A percentile compares a stretch with the other conserved stretches of the same genome.
Evolutionary conservation across 768 basidiomycete genomes (phyloP).

Genomic region (Mycena filopes): DNA sequence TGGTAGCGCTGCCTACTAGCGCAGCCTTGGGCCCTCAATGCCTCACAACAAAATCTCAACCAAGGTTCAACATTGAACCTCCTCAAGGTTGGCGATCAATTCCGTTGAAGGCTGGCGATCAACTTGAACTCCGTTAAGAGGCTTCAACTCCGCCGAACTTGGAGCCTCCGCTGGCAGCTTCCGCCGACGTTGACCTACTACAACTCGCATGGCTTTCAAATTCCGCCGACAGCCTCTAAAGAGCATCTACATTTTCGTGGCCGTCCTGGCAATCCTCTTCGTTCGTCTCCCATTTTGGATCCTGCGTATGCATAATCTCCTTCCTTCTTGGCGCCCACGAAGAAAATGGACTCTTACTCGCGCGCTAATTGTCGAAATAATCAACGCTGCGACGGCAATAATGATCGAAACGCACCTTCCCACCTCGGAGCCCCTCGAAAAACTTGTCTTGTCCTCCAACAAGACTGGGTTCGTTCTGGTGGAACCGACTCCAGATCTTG

Average conservation of each 20-base stretch:
- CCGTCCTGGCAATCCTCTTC: constrained; percentile 15
- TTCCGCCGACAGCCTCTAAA: constrained; percentile 35
- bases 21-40: too few relatives aligned
- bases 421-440: constrained; percentile 22
- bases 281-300: constrained; percentile 37
- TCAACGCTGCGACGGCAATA: constrained; percentile 22
- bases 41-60: too few relatives aligned
- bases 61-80: too few relatives aligned
- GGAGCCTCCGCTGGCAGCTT: too few relatives aligned
- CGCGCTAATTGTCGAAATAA: constrained; percentile 27
- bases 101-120: too few relatives aligned
- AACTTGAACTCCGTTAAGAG: too few relatives aligned
- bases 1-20: too few relatives aligned
- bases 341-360: constrained; percentile 25
- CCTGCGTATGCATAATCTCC: constrained; percentile 24
- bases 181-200: not conserved
- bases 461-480: constrained; percentile 34
- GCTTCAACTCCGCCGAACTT: too few relatives aligned
- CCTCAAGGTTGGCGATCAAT: too few relatives aligned
- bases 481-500: constrained; percentile 35
- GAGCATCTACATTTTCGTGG: constrained; percentile 26
- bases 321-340: constrained; percentile 34
- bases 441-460: constrained; percentile 20
- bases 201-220: constrained; percentile 33
- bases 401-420: constrained; percentile 26